Evolutionary conservation across 768 basidiomycete genomes (phyloP).

Genomic region (Leucosporidium scottii): DNA sequence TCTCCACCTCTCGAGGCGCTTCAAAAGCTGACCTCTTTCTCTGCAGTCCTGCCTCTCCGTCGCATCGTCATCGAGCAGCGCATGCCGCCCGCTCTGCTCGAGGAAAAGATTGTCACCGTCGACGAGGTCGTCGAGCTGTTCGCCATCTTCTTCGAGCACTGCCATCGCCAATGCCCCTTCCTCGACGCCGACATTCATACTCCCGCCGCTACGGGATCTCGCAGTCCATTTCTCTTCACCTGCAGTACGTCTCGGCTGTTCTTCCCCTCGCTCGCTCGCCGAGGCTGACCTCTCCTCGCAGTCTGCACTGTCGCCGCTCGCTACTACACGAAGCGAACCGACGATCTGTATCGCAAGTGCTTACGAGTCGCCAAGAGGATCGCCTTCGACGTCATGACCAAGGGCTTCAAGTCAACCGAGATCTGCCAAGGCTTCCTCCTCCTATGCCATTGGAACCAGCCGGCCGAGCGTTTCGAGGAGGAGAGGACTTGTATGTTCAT

Average conservation of each 20-base stretch:
- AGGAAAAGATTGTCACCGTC: conserved; percentile 33
- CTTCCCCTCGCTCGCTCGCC: background rate
- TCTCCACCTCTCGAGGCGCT: conserved; percentile 39
- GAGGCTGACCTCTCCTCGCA: conserved; percentile 39
- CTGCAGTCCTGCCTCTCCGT: conserved; percentile 32
- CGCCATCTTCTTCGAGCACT: conserved; percentile 53
- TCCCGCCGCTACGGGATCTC: conserved; percentile 82
- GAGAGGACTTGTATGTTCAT: conserved; percentile 76
- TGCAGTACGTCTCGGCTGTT: conserved; percentile 55
- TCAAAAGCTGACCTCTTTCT: conserved; percentile 41
- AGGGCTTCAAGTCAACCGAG: conserved; percentile 85
- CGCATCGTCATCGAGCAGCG: conserved; percentile 36
- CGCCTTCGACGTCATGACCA: conserved; percentile 54
- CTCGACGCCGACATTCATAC: conserved; percentile 87
- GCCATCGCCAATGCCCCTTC: conserved; percentile 54
- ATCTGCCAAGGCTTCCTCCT: conserved; percentile 71
- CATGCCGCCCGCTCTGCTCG: conserved; percentile 33
- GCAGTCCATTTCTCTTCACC: conserved; percentile 90
- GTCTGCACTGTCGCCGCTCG: conserved; percentile 93
- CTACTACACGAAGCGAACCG: conserved; percentile 74
- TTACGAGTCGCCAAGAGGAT: conserved; percentile 52
- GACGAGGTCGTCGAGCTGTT: conserved; percentile 86
- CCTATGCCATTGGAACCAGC: conserved; percentile 80
- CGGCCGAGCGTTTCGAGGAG: conserved; percentile 92
- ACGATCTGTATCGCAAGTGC: conserved; percentile 64